Percentiles rank a stretch among this genome's conserved stretches.
Evolutionary conservation across 305 asterid species (phyloP).

Genomic region (Salvia sclarea): DNA sequence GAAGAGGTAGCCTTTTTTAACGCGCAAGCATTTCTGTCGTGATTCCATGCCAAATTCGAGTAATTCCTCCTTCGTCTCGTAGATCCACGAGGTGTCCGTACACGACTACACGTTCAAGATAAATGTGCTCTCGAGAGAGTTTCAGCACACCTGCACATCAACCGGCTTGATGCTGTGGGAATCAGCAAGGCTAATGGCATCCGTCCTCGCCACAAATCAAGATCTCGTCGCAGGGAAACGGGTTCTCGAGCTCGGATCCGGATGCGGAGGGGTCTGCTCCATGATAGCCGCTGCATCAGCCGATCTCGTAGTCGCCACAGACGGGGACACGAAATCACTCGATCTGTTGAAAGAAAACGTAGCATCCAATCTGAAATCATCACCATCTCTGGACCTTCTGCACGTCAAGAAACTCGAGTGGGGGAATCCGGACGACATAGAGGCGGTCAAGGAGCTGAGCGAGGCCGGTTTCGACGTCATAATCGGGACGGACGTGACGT

Average conservation of each 20-base stretch:
- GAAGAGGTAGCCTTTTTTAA: constrained; percentile 63
- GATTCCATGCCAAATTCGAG: neutral
- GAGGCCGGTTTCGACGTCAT: constrained; percentile 67
- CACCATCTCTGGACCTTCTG: constrained; percentile 40
- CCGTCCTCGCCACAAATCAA: constrained; percentile 66
- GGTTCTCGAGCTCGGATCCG: constrained; percentile 86
- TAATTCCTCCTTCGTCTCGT: neutral
- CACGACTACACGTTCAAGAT: constrained; percentile 63
- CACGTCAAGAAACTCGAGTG: constrained; percentile 57
- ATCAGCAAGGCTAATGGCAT: constrained; percentile 85
- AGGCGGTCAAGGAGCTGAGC: constrained; percentile 47
- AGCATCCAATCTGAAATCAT: constrained; percentile 49
- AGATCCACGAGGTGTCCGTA: constrained; percentile 58
- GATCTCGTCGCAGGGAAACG: constrained; percentile 59
- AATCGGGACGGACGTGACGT: constrained; percentile 86
- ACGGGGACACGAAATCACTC: constrained; percentile 76
- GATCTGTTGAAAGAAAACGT: constrained; percentile 63
- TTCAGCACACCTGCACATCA: constrained; percentile 92
- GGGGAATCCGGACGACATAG: constrained; percentile 68
- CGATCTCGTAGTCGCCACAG: constrained; percentile 78
- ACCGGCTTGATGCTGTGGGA: constrained; percentile 99
- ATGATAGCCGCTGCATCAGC: constrained; percentile 77
- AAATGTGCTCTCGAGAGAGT: constrained; percentile 70
- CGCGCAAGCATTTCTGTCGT: neutral
- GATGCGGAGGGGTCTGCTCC: constrained; percentile 83